A percentile compares a stretch with the other conserved stretches of the same genome.
Conservation (phyloP, 2,329 filamentous ascomycete species). For the Penicillium sp. region DNA sequence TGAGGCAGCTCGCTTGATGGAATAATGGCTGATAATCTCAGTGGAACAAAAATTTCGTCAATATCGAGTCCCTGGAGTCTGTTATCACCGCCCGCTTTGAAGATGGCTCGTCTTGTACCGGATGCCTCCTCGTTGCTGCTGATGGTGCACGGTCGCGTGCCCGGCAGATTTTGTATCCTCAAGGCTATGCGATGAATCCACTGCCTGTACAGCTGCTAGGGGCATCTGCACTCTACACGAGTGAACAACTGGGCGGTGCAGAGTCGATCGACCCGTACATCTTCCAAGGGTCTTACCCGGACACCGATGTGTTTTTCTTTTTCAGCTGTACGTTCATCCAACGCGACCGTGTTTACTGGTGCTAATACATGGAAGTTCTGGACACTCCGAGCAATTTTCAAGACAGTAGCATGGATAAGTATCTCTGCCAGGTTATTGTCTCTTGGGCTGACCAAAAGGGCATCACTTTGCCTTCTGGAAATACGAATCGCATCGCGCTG, state of each 20-base stretch:
- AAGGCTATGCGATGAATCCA: slow-evolving; percentile 31
- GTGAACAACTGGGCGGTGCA: slow-evolving; percentile 45
- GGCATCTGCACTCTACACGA: slow-evolving; percentile 44
- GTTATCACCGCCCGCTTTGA: slow-evolving; percentile 48
- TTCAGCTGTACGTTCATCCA: slow-evolving; percentile 48
- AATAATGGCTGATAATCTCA: slow-evolving; percentile 12
- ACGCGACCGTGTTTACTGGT: neutral
- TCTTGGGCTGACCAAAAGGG: slow-evolving; percentile 50
- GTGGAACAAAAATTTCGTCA: slow-evolving; percentile 40
- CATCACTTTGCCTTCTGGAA: slow-evolving; percentile 44
- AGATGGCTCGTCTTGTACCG: slow-evolving; percentile 45
- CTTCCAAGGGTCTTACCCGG: slow-evolving; percentile 55
- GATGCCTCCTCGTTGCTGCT: slow-evolving; percentile 51
- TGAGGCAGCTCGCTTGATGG: too few species aligned
- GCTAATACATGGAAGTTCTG: slow-evolving; percentile 40
- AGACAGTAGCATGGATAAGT: slow-evolving; percentile 36
- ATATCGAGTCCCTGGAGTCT: slow-evolving; percentile 35
- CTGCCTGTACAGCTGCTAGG: slow-evolving; percentile 55
- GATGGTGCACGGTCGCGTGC: slow-evolving; percentile 52
- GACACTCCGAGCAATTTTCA: slow-evolving; percentile 49
- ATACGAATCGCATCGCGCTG: slow-evolving; percentile 41
- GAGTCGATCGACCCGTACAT: slow-evolving; percentile 55
- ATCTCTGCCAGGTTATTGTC: slow-evolving; percentile 52
- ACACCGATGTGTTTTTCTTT: slow-evolving; percentile 54
- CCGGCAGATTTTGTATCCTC: slow-evolving; percentile 35